Evolutionary conservation across 352 stramenopile species (phyloP), one percentile per base, ranked within the genome.

Genomic region (Pythium monospermum): DNA sequence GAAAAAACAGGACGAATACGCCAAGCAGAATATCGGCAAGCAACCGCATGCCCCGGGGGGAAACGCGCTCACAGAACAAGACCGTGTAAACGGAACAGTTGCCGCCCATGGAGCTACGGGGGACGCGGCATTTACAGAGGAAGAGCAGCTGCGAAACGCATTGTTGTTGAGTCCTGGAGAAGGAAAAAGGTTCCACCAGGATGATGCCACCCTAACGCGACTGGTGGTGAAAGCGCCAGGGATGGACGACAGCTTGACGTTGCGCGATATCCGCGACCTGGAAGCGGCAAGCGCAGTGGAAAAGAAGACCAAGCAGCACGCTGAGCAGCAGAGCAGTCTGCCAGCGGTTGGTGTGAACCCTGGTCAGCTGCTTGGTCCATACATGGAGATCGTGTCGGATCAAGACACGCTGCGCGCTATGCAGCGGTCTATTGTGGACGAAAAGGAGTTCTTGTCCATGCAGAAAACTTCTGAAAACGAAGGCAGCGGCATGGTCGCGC

Each of bases 1-100:
- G 44, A 83, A 68, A 37, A 85, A 85, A 37, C 76, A 90, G 62
- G 72, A 89, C 66, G 77, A 90, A 52, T 91, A 94, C 50, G 79
- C 76, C 21, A 68, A 81, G 41, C 80, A 83, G 25, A 87, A 79
- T 57, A 87, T 86, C 58, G 85, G 71, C 40, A 91, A 91, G 57
- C 80, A 78, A 40, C 80, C 78, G 10, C 89, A 88, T 43, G 66
- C 65, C 1, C 80, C 78, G 10, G 81, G 80, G 25, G 80, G 80
- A 18, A 55, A 87, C 30, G 83, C 76, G 19, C 59, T 93, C 33
- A 69, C 69, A 8, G 66, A 62, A 35, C 11, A 73, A 2, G 35
- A 66, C 21, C 42, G 28, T 0, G n/a, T n/a, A n/a, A n/a, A n/a
- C n/a, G n/a, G n/a, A n/a, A n/a, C n/a, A n/a, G n/a, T n/a, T n/a